These are phyloP conservation scores for Phoma sp. DNA, from an alignment of 2,329 filamentous ascomycete species.

Conservation along the genomic window DNA sequence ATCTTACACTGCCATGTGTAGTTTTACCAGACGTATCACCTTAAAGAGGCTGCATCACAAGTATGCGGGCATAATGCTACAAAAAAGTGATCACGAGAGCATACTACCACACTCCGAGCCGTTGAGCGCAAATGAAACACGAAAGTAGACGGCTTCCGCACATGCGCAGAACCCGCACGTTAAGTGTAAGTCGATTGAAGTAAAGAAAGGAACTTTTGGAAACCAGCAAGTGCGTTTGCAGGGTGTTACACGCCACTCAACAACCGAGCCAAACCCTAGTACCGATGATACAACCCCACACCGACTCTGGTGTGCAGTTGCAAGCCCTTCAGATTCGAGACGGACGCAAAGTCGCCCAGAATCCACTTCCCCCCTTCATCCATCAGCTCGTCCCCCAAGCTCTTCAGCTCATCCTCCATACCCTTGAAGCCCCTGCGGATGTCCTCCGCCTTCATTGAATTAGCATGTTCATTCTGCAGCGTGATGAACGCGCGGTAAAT, in stretches of 20 bases:
- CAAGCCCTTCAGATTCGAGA: background rate
- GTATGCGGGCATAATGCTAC: too few species aligned
- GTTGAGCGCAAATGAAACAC: too few species aligned
- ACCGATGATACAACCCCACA: background rate
- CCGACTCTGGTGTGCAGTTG: background rate
- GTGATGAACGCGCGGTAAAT: background rate
- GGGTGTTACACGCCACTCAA: background rate
- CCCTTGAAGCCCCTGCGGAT: background rate
- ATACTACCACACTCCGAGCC: too few species aligned
- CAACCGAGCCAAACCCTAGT: background rate
- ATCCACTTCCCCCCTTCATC: background rate
- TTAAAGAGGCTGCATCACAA: background rate
- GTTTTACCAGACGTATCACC: background rate
- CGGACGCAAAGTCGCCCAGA: background rate
- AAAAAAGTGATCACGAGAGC: too few species aligned
- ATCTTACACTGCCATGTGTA: background rate
- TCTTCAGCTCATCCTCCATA: conserved; percentile 6
- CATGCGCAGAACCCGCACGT: too few species aligned
- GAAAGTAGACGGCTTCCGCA: too few species aligned
- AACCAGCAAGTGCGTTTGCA: too few species aligned
- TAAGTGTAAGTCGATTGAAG: too few species aligned
- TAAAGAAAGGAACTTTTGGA: too few species aligned
- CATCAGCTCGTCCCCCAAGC: conserved; percentile 1
- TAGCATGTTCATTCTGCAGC: background rate
- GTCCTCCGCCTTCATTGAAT: background rate